A percentile compares a stretch with the other conserved stretches of the same genome.
Evolutionary conservation across 75 land plant genomes (phyloP).

Genomic region (Sequoiadendron giganteum): DNA sequence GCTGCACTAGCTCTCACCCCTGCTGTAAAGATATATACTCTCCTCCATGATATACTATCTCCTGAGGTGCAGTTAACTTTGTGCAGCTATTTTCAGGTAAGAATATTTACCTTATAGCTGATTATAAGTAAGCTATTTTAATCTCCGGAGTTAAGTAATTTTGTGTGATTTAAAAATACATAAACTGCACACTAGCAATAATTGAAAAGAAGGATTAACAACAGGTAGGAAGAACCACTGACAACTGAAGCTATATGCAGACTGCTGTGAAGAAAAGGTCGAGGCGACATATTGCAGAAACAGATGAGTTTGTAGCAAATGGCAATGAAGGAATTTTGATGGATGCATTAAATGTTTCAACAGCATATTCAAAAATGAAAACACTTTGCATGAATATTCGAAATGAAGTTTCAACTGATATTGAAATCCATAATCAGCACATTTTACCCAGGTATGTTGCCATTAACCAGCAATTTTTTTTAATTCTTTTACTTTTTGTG

Average conservation of each 20-base stretch:
- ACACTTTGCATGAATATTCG: constrained; percentile 56
- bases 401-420: constrained; percentile 87
- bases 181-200: background rate
- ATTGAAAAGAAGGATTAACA: background rate
- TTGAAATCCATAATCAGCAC: constrained; percentile 79
- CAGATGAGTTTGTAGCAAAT: constrained; percentile 67
- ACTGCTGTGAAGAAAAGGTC: constrained; percentile 85
- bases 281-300: constrained; percentile 66
- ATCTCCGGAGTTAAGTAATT: background rate
- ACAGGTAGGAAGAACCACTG: background rate
- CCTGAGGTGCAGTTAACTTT: constrained; percentile 74
- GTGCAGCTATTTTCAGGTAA: constrained; percentile 85
- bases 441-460: constrained; percentile 80
- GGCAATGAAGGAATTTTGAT: constrained; percentile 52
- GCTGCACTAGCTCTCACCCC: constrained; percentile 80
- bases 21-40: constrained; percentile 80
- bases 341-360: constrained; percentile 59
- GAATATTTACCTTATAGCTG: background rate
- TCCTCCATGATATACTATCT: constrained; percentile 80
- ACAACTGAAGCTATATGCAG: constrained; percentile 25
- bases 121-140: background rate
- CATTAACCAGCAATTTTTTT: background rate
- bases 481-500: background rate
- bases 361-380: constrained; percentile 88
- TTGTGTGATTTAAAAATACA: background rate